Evolutionary conservation across 148 eudicot species (phyloP).

Genomic region (Heliosperma pusillum): DNA sequence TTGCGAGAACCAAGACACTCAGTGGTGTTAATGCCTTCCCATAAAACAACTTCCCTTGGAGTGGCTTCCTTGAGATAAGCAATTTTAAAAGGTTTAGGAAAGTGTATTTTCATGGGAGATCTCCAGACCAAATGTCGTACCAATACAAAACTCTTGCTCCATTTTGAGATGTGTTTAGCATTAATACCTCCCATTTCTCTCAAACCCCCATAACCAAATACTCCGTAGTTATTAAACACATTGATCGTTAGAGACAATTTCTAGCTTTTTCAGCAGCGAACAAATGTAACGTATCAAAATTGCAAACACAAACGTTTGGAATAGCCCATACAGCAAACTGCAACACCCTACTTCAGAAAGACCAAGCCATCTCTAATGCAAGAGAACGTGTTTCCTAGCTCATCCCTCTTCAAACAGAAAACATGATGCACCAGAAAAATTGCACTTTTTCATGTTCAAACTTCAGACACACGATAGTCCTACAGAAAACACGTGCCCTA

Average conservation of each 20-base stretch:
- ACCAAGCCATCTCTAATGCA: slow-evolving; percentile 3
- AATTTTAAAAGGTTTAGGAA: background rate
- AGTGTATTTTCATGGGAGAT: background rate
- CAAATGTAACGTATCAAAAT: slow-evolving; percentile 9
- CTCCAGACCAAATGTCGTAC: background rate
- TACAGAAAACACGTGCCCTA: background rate
- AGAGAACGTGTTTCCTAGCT: background rate
- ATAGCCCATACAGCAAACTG: background rate
- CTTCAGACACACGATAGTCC: background rate
- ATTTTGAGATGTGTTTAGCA: background rate
- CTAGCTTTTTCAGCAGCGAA: background rate
- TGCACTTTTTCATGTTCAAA: background rate
- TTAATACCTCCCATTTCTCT: background rate
- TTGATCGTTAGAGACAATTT: background rate
- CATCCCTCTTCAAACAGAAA: background rate
- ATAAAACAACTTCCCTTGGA: background rate
- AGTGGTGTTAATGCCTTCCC: background rate
- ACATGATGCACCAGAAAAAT: background rate
- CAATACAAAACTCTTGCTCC: background rate
- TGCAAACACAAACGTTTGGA: background rate
- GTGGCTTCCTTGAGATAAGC: background rate
- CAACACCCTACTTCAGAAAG: background rate
- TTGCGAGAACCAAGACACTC: background rate
- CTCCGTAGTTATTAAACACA: background rate
- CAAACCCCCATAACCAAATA: background rate